phyloP scores from a whole-genome alignment of 306 rosid species.

The Betula pendula region DNA sequence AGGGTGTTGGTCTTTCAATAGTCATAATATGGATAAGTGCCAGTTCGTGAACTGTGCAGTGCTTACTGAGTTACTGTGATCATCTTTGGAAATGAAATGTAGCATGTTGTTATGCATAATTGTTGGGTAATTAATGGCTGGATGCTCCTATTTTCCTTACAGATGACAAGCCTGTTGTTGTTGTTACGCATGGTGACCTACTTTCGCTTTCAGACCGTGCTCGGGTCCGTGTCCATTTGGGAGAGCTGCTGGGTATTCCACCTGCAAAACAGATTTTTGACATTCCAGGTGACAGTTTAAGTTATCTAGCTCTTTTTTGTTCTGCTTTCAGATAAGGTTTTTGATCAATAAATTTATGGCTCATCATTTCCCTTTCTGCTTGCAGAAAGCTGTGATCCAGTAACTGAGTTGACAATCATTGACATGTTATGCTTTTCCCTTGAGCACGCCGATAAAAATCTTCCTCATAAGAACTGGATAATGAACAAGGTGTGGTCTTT shows the following conservation, averaged over 20 bases:
- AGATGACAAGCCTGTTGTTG: slow-evolving; percentile 90
- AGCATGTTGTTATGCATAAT: neutral
- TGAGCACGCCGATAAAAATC: slow-evolving; percentile 79
- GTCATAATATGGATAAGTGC: neutral
- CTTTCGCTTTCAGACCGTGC: slow-evolving; percentile 68
- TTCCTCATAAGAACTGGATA: slow-evolving; percentile 40
- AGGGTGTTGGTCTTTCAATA: neutral
- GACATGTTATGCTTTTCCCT: slow-evolving; percentile 69
- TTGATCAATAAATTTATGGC: neutral
- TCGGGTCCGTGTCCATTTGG: slow-evolving; percentile 58
- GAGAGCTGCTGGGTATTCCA: slow-evolving; percentile 68
- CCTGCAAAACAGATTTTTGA: slow-evolving; percentile 80
- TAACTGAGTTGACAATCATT: slow-evolving; percentile 48
- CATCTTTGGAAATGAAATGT: neutral
- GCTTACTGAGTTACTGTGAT: neutral
- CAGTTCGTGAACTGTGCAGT: slow-evolving; percentile 2
- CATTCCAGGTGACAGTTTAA: slow-evolving; percentile 63
- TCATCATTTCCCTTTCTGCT: slow-evolving; percentile 14
- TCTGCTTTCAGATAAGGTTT: slow-evolving; percentile 6
- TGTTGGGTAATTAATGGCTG: neutral
- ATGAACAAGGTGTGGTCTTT: slow-evolving; percentile 49
- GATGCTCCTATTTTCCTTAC: slow-evolving; percentile 20
- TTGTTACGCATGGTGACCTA: slow-evolving; percentile 84
- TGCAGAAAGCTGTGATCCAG: slow-evolving; percentile 59
- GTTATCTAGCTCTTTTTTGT: slow-evolving; percentile 1